Percentiles rank a stretch among this genome's conserved stretches.
Evolutionary conservation across 2,329 filamentous ascomycete genomes (phyloP).

Genomic region (Chaetomium sp.): DNA sequence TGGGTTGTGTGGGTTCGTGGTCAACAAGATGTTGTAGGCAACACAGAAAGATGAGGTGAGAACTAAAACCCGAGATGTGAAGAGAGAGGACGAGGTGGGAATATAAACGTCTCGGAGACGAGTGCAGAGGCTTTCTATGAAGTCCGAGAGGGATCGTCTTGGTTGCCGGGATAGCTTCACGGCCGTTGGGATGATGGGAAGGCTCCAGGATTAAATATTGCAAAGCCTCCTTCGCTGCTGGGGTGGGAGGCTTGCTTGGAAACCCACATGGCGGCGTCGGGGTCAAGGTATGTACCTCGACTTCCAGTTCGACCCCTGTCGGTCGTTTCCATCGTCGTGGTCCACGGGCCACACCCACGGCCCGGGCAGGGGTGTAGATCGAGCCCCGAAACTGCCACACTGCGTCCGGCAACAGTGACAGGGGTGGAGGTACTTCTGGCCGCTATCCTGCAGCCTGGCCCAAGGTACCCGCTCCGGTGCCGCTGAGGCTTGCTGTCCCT

Average conservation of each 20-base stretch:
- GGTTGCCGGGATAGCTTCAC: conserved; percentile 6
- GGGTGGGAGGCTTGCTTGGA: conserved; percentile 13
- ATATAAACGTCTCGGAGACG: neutral
- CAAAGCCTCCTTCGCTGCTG: conserved; percentile 9
- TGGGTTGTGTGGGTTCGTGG: neutral
- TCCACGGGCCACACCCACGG: conserved; percentile 4
- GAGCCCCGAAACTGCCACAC: conserved; percentile 2
- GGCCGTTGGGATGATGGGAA: conserved; percentile 12
- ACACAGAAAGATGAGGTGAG: conserved; percentile 12
- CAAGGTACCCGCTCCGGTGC: conserved; percentile 16
- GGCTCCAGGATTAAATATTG: conserved; percentile 20
- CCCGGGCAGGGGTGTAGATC: conserved; percentile 5
- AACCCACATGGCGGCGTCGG: conserved; percentile 16
- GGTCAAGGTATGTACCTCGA: conserved; percentile 12
- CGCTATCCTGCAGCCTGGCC: conserved; percentile 22
- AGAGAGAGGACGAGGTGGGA: neutral
- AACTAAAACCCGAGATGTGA: conserved; percentile 6
- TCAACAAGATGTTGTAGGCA: neutral
- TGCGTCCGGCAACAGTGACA: conserved; percentile 7
- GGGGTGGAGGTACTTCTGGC: conserved; percentile 6
- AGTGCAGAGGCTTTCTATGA: neutral
- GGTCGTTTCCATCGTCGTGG: conserved; percentile 1
- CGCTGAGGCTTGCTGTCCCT: neutral
- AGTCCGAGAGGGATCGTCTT: conserved; percentile 5
- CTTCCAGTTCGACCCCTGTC: neutral